Conservation (phyloP, 2,329 filamentous ascomycete genomes). For the Claviceps quebecensis region DNA sequence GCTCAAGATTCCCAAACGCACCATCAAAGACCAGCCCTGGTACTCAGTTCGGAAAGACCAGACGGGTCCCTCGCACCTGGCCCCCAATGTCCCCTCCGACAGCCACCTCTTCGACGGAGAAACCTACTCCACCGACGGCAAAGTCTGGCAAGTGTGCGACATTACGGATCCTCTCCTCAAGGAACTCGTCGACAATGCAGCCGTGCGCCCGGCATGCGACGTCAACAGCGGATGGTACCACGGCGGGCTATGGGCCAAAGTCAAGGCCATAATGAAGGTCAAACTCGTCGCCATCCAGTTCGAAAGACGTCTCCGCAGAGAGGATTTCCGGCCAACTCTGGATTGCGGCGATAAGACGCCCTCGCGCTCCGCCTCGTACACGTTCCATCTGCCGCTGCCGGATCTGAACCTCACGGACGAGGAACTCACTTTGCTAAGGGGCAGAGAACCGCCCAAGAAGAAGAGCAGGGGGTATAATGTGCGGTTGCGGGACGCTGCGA, state of each 20-base stretch:
- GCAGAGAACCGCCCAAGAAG: constrained; percentile 21
- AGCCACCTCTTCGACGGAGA: constrained; percentile 76
- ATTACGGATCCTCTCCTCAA: constrained; percentile 66
- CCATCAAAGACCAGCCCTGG: constrained; percentile 33
- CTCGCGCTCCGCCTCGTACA: constrained; percentile 15
- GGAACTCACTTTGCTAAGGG: constrained; percentile 21
- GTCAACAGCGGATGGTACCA: constrained; percentile 69
- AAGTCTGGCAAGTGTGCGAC: constrained; percentile 91
- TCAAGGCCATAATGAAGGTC: constrained; percentile 74
- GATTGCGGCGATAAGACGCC: constrained; percentile 22
- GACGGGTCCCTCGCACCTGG: constrained; percentile 24
- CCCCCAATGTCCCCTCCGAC: constrained; percentile 25
- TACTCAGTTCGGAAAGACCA: constrained; percentile 30
- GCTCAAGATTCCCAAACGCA: constrained; percentile 39
- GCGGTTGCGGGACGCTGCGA: constrained; percentile 14
- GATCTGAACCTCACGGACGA: constrained; percentile 22
- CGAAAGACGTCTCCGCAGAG: constrained; percentile 31
- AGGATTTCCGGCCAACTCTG: constrained; percentile 22
- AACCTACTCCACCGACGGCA: constrained; percentile 62
- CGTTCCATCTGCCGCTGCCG: constrained; percentile 20
- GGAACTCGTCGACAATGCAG: constrained; percentile 48
- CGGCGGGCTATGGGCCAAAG: constrained; percentile 68
- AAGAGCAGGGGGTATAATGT: constrained; percentile 23
- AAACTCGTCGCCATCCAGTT: constrained; percentile 61
- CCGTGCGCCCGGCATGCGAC: constrained; percentile 46